A percentile compares a stretch with the other conserved stretches of the same genome.
phyloP scores from a whole-genome alignment of 1,284 basidiomycete genomes.

The Marasmius tenuissimus region DNA sequence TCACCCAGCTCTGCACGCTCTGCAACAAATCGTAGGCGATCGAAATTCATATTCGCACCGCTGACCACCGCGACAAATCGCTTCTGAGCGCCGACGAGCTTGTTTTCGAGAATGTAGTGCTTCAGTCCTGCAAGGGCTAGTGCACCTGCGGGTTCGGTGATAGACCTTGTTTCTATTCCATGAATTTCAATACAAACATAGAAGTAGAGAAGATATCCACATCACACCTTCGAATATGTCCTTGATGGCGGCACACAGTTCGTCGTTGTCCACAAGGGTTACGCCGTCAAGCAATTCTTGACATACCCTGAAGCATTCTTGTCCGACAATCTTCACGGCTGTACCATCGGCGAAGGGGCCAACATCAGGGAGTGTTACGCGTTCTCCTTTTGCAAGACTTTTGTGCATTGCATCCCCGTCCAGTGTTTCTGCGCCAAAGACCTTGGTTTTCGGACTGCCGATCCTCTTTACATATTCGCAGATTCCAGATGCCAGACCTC shows the following conservation, averaged over 20 bases:
- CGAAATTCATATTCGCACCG: conserved; percentile 99
- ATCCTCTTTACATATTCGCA: conserved; percentile 93
- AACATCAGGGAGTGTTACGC: conserved; percentile 86
- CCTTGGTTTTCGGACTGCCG: conserved; percentile 80
- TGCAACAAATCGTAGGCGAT: conserved; percentile 92
- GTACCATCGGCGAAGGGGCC: conserved; percentile 99
- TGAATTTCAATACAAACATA: conserved; percentile 4
- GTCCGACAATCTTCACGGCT: conserved; percentile 95
- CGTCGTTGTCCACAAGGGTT: conserved; percentile 90
- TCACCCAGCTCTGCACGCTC: conserved; percentile 98
- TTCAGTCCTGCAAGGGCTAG: conserved; percentile 93
- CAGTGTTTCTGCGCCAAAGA: conserved; percentile 93
- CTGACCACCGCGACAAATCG: conserved; percentile 91
- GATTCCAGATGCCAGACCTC: conserved; percentile 89
- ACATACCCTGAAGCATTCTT: conserved; percentile 94
- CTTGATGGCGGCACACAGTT: conserved; percentile 98
- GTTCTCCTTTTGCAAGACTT: conserved; percentile 76
- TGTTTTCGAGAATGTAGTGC: conserved; percentile 81
- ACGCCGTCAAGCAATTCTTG: conserved; percentile 84
- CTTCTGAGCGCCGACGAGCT: conserved; percentile 80
- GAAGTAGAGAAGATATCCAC: conserved; percentile 6
- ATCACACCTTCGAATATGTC: conserved; percentile 93
- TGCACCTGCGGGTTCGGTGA: conserved; percentile 98
- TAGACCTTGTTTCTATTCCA: conserved; percentile 81
- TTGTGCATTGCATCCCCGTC: conserved; percentile 93